Evolutionary conservation across 306 rosid genomes (phyloP), one percentile per base, ranked within the genome.

Genomic region (Cyamopsis tetragonoloba): DNA sequence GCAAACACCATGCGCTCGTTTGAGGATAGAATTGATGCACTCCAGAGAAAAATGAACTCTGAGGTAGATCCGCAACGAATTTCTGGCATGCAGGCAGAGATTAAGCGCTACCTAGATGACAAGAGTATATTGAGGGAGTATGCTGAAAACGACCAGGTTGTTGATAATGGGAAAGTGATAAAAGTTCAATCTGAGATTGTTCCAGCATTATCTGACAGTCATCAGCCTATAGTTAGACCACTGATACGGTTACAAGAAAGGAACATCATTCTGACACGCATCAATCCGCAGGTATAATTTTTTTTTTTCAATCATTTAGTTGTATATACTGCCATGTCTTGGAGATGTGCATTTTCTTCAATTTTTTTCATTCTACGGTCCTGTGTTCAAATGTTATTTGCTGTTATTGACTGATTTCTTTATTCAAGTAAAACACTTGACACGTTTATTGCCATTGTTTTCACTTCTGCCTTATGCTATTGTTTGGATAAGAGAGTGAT

Each of bases 1-100:
- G 96, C 96, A 34, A 90, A 90, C 68, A 90, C 96, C 78, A 81
- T 87, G 96, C 91, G 96, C 10, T 90, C 96, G 1, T 90, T 90
- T 57, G 96, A 90, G 77, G 96, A 90, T 72, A 78, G 88, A 77
- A 90, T 90, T 73, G 96, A 90, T 32, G 91, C 84, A 14, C 85
- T 90, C 28, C 95, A 87, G 79, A 79, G 95, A 65, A 90, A 87
- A 82, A 66, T 90, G 48, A 87, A 35, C 78, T 68, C 80, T 34
- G 96, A 90, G 82, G 70, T 71, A 55, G 92, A 90, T 79, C 80
- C 81, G 5, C 96, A 82, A 68, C 84, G 96, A 30, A 75, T 87
- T 51, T 65, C 88, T 46, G 85, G 91, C 32, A 87, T 90, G 89
- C 67, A 78, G 66, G 89, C 88, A 4, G 96, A 90, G 81, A 78